phyloP scores from a whole-genome alignment of 305 asterid genomes.

The Rubia occidens region DNA sequence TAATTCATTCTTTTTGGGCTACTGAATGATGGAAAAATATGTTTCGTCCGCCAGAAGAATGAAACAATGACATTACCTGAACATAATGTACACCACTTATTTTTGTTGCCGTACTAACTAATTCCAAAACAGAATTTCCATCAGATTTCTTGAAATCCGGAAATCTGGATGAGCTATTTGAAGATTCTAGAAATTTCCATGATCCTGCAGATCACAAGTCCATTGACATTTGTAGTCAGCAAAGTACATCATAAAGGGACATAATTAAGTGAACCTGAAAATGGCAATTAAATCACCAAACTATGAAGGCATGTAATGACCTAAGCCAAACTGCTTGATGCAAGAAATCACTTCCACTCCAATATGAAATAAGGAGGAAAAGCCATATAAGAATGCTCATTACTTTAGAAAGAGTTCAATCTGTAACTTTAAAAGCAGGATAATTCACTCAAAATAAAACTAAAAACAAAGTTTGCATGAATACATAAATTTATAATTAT shows the following conservation, averaged over 20 bases:
- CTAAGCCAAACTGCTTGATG: not conserved
- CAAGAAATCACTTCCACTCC: not conserved
- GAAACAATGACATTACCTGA: slow-evolving; percentile 47
- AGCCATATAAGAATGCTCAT: not conserved
- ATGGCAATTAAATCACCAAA: not conserved
- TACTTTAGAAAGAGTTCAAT: not conserved
- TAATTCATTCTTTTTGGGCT: not conserved
- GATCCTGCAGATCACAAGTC: slow-evolving; percentile 47
- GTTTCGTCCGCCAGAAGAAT: slow-evolving; percentile 1
- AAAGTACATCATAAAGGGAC: not conserved
- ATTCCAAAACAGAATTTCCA: slow-evolving; percentile 76
- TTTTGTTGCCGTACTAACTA: slow-evolving; percentile 82
- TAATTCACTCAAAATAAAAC: not conserved
- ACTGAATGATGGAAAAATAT: slow-evolving; percentile 1
- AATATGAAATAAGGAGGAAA: not conserved
- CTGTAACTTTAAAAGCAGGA: not conserved
- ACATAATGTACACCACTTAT: slow-evolving; percentile 95
- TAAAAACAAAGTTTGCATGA: not conserved
- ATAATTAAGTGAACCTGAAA: slow-evolving; percentile 10
- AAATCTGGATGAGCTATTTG: slow-evolving; percentile 67
- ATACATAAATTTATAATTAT: not conserved
- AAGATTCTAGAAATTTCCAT: slow-evolving; percentile 72
- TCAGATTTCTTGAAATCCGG: slow-evolving; percentile 70
- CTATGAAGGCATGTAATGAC: not conserved
- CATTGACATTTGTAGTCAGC: slow-evolving; percentile 14